A percentile compares a stretch with the other conserved stretches of the same genome.
phyloP scores from a whole-genome alignment of 2,329 filamentous ascomycete genomes.

The Bipolaris bicolor region DNA sequence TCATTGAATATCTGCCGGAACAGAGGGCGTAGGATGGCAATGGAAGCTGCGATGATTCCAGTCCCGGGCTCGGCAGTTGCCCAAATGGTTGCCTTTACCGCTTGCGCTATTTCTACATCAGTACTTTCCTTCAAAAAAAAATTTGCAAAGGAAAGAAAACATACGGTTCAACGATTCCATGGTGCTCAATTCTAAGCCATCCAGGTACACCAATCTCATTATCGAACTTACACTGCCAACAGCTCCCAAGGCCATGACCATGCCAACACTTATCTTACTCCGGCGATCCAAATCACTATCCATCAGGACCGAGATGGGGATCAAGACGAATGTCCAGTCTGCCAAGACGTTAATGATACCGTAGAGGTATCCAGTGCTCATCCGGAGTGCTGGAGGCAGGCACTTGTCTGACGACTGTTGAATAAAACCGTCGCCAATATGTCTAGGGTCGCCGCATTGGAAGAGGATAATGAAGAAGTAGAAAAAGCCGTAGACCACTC shows the following conservation, averaged over 20 bases:
- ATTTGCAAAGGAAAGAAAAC: neutral
- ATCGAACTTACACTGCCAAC: conserved; percentile 42
- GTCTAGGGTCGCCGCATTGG: conserved; percentile 38
- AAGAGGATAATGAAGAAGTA: conserved; percentile 41
- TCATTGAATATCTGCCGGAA: conserved; percentile 40
- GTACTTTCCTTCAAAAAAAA: neutral
- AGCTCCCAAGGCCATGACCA: conserved; percentile 54
- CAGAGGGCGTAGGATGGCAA: conserved; percentile 55
- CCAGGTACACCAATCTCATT: conserved; percentile 41
- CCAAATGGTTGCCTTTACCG: conserved; percentile 52
- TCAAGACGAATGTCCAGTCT: conserved; percentile 45
- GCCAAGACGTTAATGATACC: conserved; percentile 41
- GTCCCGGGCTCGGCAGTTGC: conserved; percentile 58
- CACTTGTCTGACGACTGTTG: conserved; percentile 25
- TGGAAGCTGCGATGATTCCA: conserved; percentile 57
- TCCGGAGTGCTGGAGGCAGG: conserved; percentile 28
- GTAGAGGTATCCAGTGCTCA: conserved; percentile 41
- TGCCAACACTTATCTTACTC: conserved; percentile 55
- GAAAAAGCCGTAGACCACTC: conserved; percentile 31
- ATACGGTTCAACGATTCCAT: conserved; percentile 19
- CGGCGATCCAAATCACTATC: conserved; percentile 53
- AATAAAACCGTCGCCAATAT: conserved; percentile 30
- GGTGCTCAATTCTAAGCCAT: conserved; percentile 28
- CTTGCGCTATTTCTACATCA: conserved; percentile 29
- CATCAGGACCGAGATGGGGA: conserved; percentile 42